Base-by-base conservation (phyloP, 768 basidiomycete genomes). In the Podaxis sp. region DNA sequence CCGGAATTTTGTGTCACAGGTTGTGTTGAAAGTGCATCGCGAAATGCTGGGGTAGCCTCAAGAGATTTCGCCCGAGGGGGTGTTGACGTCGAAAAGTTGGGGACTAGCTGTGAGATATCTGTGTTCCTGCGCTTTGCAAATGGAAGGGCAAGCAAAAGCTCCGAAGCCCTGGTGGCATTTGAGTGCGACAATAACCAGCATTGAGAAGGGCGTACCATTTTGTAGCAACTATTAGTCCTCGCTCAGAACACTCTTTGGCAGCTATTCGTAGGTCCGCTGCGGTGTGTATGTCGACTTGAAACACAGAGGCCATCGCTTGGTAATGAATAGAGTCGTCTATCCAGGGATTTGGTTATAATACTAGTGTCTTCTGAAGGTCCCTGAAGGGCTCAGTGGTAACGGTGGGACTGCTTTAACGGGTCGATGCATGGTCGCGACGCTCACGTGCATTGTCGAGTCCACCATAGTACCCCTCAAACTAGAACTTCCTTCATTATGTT, bases 161-260 rank as follows among this genome's bases (percentile, higher is more conserved):
- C 91, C 25, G 90, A 86, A 25, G 89, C 84, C 91, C 91, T 93
- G 62, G 35, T 51, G 21, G 23, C 27, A 44, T 32, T 40, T 50
- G 18, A 66, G 55, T 61, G 52, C 40, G 61, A 48, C 61, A 21
- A 66, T 64, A 51, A 63, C 47, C 36, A 47, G 50, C 21, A 50
- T 42, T 48, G 38, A 21, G 37, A 59, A 64, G 28, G 56, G 65
- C 78, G 59, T 68, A 92, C 91, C 91, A 93, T 78, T 91, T 93
- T 36, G 89, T 81, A 56, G 91, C 89, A 28, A 82, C 78, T 14
- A 77, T 71, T 42, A 94, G 74, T 2, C 91, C 89, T 70, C 91
- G 77, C 27, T 89, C 87, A 16, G 87, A 78, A 65, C 91, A 93
- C 68, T 93, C 89, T 61, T 79, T 82, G 59, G 88, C 80, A 4